Evolutionary conservation across 208 protist genomes (phyloP), one percentile per base, ranked within the genome.

Genomic region (Vickermania ingenoplastis): DNA sequence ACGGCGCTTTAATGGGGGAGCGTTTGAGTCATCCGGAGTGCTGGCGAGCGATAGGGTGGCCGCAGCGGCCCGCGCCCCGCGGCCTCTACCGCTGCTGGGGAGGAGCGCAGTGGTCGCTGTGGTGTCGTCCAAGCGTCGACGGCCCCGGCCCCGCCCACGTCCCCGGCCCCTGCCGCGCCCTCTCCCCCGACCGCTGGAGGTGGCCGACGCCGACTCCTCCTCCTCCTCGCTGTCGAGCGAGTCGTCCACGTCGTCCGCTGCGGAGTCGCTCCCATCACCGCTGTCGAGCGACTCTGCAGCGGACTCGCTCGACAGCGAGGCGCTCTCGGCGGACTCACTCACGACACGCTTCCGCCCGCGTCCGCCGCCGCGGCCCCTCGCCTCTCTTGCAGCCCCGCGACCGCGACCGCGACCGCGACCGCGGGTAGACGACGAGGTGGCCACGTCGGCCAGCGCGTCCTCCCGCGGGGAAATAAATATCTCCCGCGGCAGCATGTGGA

Each of bases 1-100:
- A 53, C 81, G 81, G n/a, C 79, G 79, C 53, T 82, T 86, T 27
- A 86, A 59, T 7, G 71, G 67, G 5, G 50, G 11, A 28, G n/a
- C 50, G 7, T 7, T 54, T 25, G 50, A 11, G 7, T 17, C 36
- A 7, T n/a, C 36, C 7, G 36, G 36, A 48, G 36, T n/a, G 7
- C 11, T n/a, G 7, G 36, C 7, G 7, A 17, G 11, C 7, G 11
- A 17, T 17, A n/a, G 7, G 36, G 36, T 17, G 17, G 11, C 36
- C 36, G 36, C 36, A 48, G 36, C 36, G 17, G 36, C 36, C n/a
- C n/a, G n/a, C n/a, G n/a, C n/a, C n/a, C 11, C 36, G 36, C 17
- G 36, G 7, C 36, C 36, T 17, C 36, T 17, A 45, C 36, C 36
- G 36, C 11, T 7, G 17, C 36, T 45, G 7, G 36, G 36, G 36